phyloP scores from a whole-genome alignment of 1,139 yeast species.

The Protomyces inouyei region DNA sequence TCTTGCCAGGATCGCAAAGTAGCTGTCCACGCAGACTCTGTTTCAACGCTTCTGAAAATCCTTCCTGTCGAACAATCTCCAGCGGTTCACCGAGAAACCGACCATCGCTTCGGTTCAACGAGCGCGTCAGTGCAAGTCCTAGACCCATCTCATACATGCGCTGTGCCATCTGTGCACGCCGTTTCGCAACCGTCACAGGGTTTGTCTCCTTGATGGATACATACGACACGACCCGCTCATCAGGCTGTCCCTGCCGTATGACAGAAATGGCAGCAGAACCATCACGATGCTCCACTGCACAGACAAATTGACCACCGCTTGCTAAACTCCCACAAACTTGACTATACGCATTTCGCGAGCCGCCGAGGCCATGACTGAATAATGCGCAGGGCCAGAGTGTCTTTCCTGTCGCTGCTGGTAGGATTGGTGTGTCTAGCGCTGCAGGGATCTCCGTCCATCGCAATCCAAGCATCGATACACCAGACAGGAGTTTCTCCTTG shows the following conservation, averaged over 20 bases:
- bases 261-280: constrained; percentile 32
- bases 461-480: constrained; percentile 25
- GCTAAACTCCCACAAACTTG: constrained; percentile 34
- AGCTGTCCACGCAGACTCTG: neutral
- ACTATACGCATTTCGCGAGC: constrained; percentile 34
- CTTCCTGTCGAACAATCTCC: neutral
- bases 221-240: constrained; percentile 19
- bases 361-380: constrained; percentile 35
- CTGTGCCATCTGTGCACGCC: constrained; percentile 33
- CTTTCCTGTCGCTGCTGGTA: constrained; percentile 15
- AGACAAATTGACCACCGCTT: constrained; percentile 33
- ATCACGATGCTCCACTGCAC: constrained; percentile 34
- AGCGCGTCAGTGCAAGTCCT: constrained; percentile 28
- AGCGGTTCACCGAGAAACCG: neutral
- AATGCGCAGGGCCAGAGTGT: constrained; percentile 32
- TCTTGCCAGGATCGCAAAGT: constrained; percentile 2
- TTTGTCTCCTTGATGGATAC: constrained; percentile 29
- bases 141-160: constrained; percentile 32
- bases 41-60: neutral
- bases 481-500: constrained; percentile 20
- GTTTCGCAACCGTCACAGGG: constrained; percentile 30
- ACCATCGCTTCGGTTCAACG: neutral
- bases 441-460: constrained; percentile 31
- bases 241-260: constrained; percentile 4
- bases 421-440: constrained; percentile 22